phyloP scores from a whole-genome alignment of 495 filamentous ascomycete species.

The Neurospora sp. region DNA sequence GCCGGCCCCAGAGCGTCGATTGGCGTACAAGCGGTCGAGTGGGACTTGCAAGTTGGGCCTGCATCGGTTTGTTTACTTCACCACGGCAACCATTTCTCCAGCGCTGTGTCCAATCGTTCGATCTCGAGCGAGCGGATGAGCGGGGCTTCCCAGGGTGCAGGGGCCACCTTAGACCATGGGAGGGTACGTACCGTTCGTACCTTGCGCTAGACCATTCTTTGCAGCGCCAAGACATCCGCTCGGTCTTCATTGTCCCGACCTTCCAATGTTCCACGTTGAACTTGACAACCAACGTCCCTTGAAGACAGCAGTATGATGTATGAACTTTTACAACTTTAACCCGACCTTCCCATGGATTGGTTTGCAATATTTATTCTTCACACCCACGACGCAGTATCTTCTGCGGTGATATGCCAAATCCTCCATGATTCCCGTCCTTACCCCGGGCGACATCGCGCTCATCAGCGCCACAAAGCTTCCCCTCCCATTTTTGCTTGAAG shows the following conservation, averaged over 20 bases:
- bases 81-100: conserved; percentile 16
- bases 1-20: conserved; percentile 5
- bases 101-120: background rate
- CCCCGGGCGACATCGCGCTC: background rate
- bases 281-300: background rate
- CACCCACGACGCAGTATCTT: background rate
- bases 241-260: background rate
- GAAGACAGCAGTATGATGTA: background rate
- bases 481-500: background rate
- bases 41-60: background rate
- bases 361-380: background rate
- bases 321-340: background rate
- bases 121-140: background rate
- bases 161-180: background rate
- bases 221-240: background rate
- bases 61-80: conserved; percentile 14
- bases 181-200: background rate
- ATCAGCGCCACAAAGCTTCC: background rate
- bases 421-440: background rate
- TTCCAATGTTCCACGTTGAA: background rate
- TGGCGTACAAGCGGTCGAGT: conserved; percentile 17
- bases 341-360: background rate
- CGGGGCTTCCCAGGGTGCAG: background rate
- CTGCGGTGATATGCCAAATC: background rate
- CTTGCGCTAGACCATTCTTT: background rate